Evolutionary conservation across 1,139 yeast genomes (phyloP).

Genomic region (Arxiozyma bovina): DNA sequence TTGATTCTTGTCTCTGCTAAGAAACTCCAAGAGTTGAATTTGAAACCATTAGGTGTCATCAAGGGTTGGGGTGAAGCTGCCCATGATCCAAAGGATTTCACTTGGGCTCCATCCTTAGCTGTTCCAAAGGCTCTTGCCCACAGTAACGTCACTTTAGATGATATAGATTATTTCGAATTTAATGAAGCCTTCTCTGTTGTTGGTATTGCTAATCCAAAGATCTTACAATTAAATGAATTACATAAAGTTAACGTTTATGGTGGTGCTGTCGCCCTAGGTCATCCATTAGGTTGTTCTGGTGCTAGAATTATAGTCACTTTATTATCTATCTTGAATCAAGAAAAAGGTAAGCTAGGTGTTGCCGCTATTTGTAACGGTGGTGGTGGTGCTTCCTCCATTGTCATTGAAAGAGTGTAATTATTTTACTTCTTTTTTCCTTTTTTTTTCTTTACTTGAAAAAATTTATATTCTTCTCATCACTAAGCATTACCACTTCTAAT

Average conservation of each 20-base stretch:
- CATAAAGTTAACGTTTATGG: constrained; percentile 87
- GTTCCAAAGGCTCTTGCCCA: constrained; percentile 91
- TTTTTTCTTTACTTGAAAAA: neutral
- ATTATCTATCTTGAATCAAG: constrained; percentile 65
- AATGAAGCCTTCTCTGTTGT: constrained; percentile 97
- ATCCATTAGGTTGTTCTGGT: constrained; percentile 96
- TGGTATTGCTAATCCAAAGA: constrained; percentile 80
- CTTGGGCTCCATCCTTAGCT: constrained; percentile 89
- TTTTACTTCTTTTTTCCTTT: neutral
- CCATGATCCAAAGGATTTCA: constrained; percentile 84
- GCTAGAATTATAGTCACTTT: constrained; percentile 89
- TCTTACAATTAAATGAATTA: constrained; percentile 48
- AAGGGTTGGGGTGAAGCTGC: constrained; percentile 98
- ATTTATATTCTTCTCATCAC: neutral
- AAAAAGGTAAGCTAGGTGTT: constrained; percentile 80
- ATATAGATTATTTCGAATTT: constrained; percentile 61
- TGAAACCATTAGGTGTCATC: constrained; percentile 82
- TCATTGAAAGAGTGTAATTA: constrained; percentile 46
- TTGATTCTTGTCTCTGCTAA: constrained; percentile 73
- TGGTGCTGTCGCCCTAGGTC: constrained; percentile 97
- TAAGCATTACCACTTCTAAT: neutral
- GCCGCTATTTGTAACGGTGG: constrained; percentile 99
- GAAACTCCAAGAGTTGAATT: constrained; percentile 72
- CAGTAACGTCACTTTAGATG: constrained; percentile 54
- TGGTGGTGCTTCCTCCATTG: constrained; percentile 90